phyloP scores from a whole-genome alignment of 441 rosid species.

The Erodium texanum region DNA sequence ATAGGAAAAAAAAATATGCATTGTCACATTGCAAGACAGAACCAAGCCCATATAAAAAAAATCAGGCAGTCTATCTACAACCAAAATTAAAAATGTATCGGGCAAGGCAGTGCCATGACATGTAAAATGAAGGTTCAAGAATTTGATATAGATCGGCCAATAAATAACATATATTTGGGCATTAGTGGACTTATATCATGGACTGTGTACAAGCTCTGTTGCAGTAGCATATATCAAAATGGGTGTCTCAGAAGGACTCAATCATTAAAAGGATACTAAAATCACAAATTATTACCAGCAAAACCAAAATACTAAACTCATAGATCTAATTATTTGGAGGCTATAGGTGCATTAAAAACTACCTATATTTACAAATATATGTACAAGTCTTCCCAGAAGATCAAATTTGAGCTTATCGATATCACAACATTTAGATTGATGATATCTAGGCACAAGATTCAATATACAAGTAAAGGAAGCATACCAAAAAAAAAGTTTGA shows the following conservation, averaged over 20 bases:
- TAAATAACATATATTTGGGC: not conserved
- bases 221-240: not conserved
- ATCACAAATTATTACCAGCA: not conserved
- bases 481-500: not conserved
- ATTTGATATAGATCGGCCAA: not conserved
- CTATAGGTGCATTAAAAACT: not conserved
- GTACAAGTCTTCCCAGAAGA: not conserved
- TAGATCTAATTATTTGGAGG: not conserved
- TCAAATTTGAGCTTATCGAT: not conserved
- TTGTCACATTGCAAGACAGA: not conserved
- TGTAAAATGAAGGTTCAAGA: not conserved
- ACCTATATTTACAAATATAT: not conserved
- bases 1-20: slow-evolving; percentile 7
- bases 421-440: not conserved
- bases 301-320: not conserved
- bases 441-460: not conserved
- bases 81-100: not conserved
- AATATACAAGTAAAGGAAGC: not conserved
- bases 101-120: not conserved
- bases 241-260: not conserved
- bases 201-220: not conserved
- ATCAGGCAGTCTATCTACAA: not conserved
- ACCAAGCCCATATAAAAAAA: not conserved
- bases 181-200: not conserved
- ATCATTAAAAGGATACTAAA: not conserved